A percentile compares a stretch with the other conserved stretches of the same genome.
Conservation (phyloP, 148 eudicot species). For the Arbutus unedo region DNA sequence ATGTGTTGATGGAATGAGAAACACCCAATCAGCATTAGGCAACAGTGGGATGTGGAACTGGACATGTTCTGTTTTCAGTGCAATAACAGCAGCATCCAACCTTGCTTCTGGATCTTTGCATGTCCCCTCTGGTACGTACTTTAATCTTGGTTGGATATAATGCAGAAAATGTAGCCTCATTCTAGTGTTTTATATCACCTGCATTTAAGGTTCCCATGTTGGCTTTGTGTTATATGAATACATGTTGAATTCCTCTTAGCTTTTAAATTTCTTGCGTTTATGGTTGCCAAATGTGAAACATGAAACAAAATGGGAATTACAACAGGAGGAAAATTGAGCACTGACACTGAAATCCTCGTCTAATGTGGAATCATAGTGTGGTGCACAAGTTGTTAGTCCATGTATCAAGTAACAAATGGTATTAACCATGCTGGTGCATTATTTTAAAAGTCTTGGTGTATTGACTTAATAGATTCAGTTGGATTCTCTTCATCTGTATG, state of each 20-base stretch:
- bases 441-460: background rate
- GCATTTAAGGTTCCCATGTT: background rate
- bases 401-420: background rate
- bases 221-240: background rate
- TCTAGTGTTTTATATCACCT: background rate
- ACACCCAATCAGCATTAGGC: conserved; percentile 72
- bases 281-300: background rate
- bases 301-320: background rate
- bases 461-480: conserved; percentile 1
- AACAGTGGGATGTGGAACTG: conserved; percentile 97
- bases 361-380: background rate
- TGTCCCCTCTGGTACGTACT: conserved; percentile 60
- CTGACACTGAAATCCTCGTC: background rate
- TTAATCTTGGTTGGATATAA: background rate
- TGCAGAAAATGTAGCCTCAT: background rate
- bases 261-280: background rate
- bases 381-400: background rate
- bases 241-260: background rate
- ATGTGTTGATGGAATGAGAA: conserved; percentile 87
- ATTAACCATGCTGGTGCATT: background rate
- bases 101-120: conserved; percentile 88
- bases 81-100: conserved; percentile 86
- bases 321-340: background rate
- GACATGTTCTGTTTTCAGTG: conserved; percentile 87
- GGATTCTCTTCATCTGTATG: background rate